phyloP scores from a whole-genome alignment of 495 filamentous ascomycete species.

The Massariosphaeria phaeospora region DNA sequence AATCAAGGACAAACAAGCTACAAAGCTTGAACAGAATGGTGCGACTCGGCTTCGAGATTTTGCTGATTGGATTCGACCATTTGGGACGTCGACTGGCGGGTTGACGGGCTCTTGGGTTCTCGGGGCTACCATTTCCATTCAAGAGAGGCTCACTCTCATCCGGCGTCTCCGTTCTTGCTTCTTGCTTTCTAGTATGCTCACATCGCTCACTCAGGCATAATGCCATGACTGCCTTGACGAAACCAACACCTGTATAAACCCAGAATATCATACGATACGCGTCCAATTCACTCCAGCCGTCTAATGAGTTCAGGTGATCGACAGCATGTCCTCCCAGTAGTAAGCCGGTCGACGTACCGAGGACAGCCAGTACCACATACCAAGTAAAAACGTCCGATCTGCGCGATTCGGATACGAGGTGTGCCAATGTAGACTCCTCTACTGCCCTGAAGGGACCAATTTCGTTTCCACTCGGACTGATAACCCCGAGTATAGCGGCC shows the following conservation, averaged over 20 bases:
- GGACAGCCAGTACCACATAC: constrained; percentile 66
- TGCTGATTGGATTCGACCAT: constrained; percentile 22
- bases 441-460: constrained; percentile 67
- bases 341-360: constrained; percentile 61
- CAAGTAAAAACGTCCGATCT: constrained; percentile 76
- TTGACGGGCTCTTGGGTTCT: too few species aligned
- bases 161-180: constrained; percentile 17
- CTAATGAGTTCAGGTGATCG: constrained; percentile 45
- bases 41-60: constrained; percentile 38
- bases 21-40: constrained; percentile 64
- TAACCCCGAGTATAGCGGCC: constrained; percentile 75
- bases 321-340: constrained; percentile 63
- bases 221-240: constrained; percentile 60
- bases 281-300: constrained; percentile 51
- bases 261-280: constrained; percentile 69
- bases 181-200: constrained; percentile 44
- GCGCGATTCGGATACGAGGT: constrained; percentile 57
- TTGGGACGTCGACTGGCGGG: not conserved
- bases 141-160: constrained; percentile 20
- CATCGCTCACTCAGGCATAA: constrained; percentile 55
- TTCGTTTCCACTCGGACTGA: constrained; percentile 60
- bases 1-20: constrained; percentile 72
- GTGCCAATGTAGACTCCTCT: constrained; percentile 77
- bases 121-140: not conserved
- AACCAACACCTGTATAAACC: constrained; percentile 61